These are phyloP conservation scores for Thelonectria rubi DNA, from an alignment of 2,329 filamentous ascomycete genomes.

Conservation along the genomic window DNA sequence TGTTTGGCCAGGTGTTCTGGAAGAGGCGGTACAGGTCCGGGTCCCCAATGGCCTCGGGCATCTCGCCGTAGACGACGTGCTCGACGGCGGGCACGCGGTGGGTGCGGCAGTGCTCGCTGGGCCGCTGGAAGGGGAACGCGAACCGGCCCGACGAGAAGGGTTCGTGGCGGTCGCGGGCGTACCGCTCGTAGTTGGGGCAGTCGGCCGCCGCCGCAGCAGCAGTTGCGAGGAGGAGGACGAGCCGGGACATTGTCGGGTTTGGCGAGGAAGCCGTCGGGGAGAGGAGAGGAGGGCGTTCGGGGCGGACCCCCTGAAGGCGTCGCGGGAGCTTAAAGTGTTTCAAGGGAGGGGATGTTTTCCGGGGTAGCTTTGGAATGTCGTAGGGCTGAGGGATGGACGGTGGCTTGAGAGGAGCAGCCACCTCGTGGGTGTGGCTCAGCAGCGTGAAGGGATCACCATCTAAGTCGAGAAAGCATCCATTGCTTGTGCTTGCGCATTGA, in stretches of 20 bases:
- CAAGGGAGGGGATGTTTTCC: constrained; percentile 8
- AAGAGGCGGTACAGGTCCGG: constrained; percentile 78
- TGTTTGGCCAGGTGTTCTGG: constrained; percentile 78
- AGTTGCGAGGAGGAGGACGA: constrained; percentile 23
- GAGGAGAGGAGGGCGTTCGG: not conserved
- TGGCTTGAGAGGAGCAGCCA: not conserved
- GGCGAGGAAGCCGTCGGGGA: not conserved
- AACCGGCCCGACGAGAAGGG: constrained; percentile 82
- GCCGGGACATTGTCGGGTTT: constrained; percentile 22
- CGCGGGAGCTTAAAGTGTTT: not conserved
- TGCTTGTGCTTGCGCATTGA: too few species aligned
- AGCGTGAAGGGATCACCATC: not conserved
- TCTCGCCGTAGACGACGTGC: constrained; percentile 70
- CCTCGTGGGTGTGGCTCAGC: not conserved
- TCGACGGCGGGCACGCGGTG: constrained; percentile 83
- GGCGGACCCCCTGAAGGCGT: not conserved
- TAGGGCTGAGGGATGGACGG: constrained; percentile 6
- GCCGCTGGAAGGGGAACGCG: constrained; percentile 82
- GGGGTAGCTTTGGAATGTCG: not conserved
- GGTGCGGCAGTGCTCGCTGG: constrained; percentile 78
- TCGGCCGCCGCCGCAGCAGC: constrained; percentile 37
- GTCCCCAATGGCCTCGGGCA: constrained; percentile 76
- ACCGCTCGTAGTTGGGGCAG: constrained; percentile 50
- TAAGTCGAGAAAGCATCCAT: too few species aligned
- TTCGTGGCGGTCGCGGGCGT: constrained; percentile 58